Evolutionary conservation across 2,329 filamentous ascomycete genomes (phyloP).

Genomic region (Cryphonectria radicalis): DNA sequence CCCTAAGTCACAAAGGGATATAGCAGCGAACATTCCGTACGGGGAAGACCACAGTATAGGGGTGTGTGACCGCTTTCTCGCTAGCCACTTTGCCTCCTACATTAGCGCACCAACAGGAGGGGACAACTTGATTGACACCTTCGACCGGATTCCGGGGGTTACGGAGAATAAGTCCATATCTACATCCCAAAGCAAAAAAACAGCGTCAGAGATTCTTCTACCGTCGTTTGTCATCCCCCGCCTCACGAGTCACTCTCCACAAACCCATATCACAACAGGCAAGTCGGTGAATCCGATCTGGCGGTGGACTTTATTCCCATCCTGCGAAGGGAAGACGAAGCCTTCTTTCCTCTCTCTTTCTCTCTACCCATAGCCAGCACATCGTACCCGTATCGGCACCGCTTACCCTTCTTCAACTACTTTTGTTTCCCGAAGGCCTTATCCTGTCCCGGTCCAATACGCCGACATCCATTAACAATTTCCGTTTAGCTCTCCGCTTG

Average conservation of each 20-base stretch:
- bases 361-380: not conserved
- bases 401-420: not conserved
- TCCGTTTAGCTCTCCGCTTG: not conserved
- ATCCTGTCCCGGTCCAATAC: not conserved
- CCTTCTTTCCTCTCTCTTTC: not conserved
- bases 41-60: not conserved
- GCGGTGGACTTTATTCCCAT: constrained; percentile 6
- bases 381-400: not conserved
- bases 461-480: constrained; percentile 1
- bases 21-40: not conserved
- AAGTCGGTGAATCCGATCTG: constrained; percentile 10
- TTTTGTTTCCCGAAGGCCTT: not conserved
- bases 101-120: not conserved
- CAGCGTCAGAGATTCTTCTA: constrained; percentile 1
- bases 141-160: not conserved
- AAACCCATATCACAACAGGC: not conserved
- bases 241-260: not conserved
- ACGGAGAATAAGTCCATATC: not conserved
- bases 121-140: not conserved
- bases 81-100: not conserved
- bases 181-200: not conserved
- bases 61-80: not conserved
- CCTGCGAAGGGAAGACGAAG: not conserved
- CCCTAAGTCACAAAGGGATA: not conserved
- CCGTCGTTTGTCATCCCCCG: not conserved